Conservation (phyloP, 129 eudicot species). For the Lactuca sativa region DNA sequence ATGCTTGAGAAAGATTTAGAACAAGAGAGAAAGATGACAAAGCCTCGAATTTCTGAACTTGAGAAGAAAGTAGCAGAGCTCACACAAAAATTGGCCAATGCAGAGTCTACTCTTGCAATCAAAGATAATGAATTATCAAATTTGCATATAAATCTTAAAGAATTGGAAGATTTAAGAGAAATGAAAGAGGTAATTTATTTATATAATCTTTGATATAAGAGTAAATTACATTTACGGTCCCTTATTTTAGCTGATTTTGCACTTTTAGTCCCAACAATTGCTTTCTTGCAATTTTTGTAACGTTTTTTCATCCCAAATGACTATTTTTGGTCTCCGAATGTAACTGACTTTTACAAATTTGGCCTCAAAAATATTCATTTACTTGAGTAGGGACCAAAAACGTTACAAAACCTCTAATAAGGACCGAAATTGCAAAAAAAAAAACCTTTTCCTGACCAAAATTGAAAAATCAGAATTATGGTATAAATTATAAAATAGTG, state of each 20-base stretch:
- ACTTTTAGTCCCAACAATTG: too few relatives aligned
- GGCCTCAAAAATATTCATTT: too few relatives aligned
- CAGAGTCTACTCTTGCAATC: conserved; percentile 55
- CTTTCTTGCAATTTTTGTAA: too few relatives aligned
- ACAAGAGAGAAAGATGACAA: conserved; percentile 61
- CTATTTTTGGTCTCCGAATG: too few relatives aligned
- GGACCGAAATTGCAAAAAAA: too few relatives aligned
- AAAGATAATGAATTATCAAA: conserved; percentile 66
- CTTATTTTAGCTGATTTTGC: too few relatives aligned
- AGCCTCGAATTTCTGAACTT: conserved; percentile 60
- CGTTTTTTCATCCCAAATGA: too few relatives aligned
- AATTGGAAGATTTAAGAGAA: conserved; percentile 88
- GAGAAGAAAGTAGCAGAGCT: conserved; percentile 68
- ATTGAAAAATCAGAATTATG: background rate
- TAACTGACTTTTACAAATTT: too few relatives aligned
- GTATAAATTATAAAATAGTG: conserved; percentile 5
- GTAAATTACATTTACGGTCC: background rate
- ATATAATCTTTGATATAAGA: background rate
- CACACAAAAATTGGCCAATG: conserved; percentile 42
- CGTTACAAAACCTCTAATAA: too few relatives aligned
- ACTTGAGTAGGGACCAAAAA: too few relatives aligned
- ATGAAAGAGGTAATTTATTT: conserved; percentile 76
- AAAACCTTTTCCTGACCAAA: too few relatives aligned
- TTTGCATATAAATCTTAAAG: conserved; percentile 69
- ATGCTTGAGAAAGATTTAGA: conserved; percentile 53